These are phyloP conservation scores for Sporothrix pallida DNA, from an alignment of 2,329 filamentous ascomycete genomes.

Conservation along the genomic window DNA sequence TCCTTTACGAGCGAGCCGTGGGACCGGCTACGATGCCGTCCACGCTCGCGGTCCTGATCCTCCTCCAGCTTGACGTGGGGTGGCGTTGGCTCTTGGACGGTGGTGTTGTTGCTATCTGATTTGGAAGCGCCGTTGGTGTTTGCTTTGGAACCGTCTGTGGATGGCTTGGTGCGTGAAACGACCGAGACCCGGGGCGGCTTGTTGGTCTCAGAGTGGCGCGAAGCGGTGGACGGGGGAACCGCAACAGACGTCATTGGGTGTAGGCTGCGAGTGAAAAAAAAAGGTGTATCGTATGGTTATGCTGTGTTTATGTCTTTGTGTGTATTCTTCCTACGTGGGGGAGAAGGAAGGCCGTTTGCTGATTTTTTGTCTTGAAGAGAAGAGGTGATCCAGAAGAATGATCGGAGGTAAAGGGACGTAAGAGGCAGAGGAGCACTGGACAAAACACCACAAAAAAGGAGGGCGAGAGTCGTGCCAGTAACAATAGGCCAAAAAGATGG, in stretches of 20 bases:
- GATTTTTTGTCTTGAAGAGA: slow-evolving; percentile 2
- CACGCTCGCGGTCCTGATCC: slow-evolving; percentile 44
- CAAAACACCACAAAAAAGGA: not conserved
- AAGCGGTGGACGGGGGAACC: slow-evolving; percentile 35
- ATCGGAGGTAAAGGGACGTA: not conserved
- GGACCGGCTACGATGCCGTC: slow-evolving; percentile 50
- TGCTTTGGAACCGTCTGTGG: slow-evolving; percentile 33
- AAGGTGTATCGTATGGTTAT: not conserved
- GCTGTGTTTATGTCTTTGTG: not conserved
- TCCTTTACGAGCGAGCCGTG: slow-evolving; percentile 49
- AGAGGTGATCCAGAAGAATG: not conserved
- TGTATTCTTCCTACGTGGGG: slow-evolving; percentile 7
- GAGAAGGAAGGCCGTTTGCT: not conserved
- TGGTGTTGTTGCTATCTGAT: slow-evolving; percentile 38
- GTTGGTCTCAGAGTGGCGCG: slow-evolving; percentile 48
- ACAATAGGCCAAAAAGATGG: not conserved
- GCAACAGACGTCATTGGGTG: slow-evolving; percentile 51
- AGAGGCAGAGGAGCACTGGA: not conserved
- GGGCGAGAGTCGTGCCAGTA: not conserved
- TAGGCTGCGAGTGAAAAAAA: too few relatives aligned
- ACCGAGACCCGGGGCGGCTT: slow-evolving; percentile 42
- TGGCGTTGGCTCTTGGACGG: slow-evolving; percentile 51
- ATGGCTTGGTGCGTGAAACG: slow-evolving; percentile 48
- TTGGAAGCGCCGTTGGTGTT: not conserved
- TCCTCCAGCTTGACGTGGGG: slow-evolving; percentile 52